Conservation (phyloP, 2,329 filamentous ascomycete species). For the Bipolaris cookei region DNA sequence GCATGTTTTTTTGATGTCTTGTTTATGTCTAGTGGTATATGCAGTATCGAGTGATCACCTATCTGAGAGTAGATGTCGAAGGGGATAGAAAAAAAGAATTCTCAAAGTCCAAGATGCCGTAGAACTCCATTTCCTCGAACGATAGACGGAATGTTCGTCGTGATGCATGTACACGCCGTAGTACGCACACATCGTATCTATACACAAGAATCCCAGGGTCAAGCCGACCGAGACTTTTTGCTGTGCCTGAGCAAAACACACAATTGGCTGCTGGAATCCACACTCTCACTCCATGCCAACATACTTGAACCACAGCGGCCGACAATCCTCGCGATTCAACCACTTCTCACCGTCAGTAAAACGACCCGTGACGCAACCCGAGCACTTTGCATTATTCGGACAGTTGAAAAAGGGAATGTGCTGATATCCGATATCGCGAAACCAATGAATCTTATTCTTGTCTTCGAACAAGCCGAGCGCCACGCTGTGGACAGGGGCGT, state of each 20-base stretch:
- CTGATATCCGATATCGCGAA: constrained; percentile 98
- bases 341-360: constrained; percentile 89
- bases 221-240: no score
- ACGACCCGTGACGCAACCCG: constrained; percentile 81
- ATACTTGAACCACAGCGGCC: constrained; percentile 97
- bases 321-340: constrained; percentile 88
- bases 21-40: constrained; percentile 17
- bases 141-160: neutral
- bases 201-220: neutral
- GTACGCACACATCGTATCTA: neutral
- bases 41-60: neutral
- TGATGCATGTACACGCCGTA: neutral
- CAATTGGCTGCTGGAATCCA: neutral
- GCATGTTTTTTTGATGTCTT: neutral
- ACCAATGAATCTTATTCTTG: constrained; percentile 91
- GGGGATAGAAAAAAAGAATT: neutral
- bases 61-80: neutral
- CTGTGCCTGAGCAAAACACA: neutral
- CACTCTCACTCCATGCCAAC: constrained; percentile 72
- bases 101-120: neutral
- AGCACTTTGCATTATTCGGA: constrained; percentile 93
- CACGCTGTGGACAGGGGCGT: constrained; percentile 95
- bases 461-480: constrained; percentile 93
- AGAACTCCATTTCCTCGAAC: neutral
- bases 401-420: constrained; percentile 99